These are phyloP conservation scores for Flaveria trinervia DNA, from an alignment of 129 eudicot genomes.

Conservation along the genomic window DNA sequence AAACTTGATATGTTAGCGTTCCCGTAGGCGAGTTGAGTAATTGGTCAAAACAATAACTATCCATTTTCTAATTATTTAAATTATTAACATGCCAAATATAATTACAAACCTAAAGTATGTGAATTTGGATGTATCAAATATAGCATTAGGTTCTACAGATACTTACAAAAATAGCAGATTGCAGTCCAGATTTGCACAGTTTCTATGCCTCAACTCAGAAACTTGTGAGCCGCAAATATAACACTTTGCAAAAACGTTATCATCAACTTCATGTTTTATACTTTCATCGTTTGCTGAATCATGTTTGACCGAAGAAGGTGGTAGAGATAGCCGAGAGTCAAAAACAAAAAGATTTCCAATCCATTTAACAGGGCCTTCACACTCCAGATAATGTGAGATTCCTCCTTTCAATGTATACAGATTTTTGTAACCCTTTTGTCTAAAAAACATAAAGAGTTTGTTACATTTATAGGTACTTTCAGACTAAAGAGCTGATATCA, in stretches of 20 bases:
- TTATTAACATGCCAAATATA: no score
- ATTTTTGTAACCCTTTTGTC: conserved; percentile 84
- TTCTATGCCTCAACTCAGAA: conserved; percentile 86
- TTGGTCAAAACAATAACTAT: not conserved
- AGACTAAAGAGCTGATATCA: conserved; percentile 4
- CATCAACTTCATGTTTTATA: conserved; percentile 26
- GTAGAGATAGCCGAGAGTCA: conserved; percentile 87
- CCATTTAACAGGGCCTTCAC: conserved; percentile 83
- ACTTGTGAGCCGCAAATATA: conserved; percentile 78
- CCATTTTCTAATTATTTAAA: no score
- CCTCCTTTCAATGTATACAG: conserved; percentile 90
- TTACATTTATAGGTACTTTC: not conserved
- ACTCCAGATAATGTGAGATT: conserved; percentile 77
- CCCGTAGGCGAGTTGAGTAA: no score
- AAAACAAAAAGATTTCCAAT: conserved; percentile 88
- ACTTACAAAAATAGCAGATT: conserved; percentile 92
- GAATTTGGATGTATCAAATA: not conserved
- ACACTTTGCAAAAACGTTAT: conserved; percentile 71
- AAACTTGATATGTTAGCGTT: no score
- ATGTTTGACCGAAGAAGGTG: conserved; percentile 66
- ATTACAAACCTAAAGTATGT: no score
- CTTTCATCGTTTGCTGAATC: conserved; percentile 37
- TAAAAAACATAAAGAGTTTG: conserved; percentile 24
- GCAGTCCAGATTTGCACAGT: conserved; percentile 97
- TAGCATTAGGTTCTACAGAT: not conserved